phyloP scores from a whole-genome alignment of 1,284 basidiomycete genomes.

The Irpex lacteus region DNA sequence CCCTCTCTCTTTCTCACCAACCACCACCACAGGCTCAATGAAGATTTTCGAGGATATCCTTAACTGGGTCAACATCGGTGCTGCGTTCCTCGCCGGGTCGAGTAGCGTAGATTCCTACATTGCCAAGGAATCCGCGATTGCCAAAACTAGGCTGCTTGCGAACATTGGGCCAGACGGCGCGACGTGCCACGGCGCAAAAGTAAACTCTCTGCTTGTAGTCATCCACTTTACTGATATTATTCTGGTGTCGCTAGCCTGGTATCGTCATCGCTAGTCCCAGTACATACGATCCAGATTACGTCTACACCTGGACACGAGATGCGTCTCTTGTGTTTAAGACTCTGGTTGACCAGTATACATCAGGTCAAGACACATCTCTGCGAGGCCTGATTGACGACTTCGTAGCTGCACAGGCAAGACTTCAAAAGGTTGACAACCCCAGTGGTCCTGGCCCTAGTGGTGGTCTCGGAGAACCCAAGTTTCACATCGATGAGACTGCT shows the following conservation, averaged over 20 bases:
- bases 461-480: slow-evolving; percentile 50
- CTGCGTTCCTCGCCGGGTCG: slow-evolving; percentile 22
- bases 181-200: slow-evolving; percentile 51
- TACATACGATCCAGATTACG: slow-evolving; percentile 35
- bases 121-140: slow-evolving; percentile 49
- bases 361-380: slow-evolving; percentile 30
- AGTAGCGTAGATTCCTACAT: slow-evolving; percentile 38
- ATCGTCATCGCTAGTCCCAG: slow-evolving; percentile 37
- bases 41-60: background rate
- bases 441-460: slow-evolving; percentile 40
- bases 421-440: slow-evolving; percentile 42
- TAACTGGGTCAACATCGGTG: background rate
- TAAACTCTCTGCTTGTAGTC: background rate
- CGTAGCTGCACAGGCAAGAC: slow-evolving; percentile 28
- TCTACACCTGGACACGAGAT: slow-evolving; percentile 41
- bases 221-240: background rate
- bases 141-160: slow-evolving; percentile 54
- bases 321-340: slow-evolving; percentile 41
- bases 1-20: background rate
- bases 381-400: slow-evolving; percentile 33
- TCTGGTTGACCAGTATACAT: slow-evolving; percentile 36
- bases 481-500: slow-evolving; percentile 43
- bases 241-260: slow-evolving; percentile 23
- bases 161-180: slow-evolving; percentile 63
- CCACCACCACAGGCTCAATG: background rate